phyloP scores from a whole-genome alignment of 2,329 filamentous ascomycete genomes.

The Orbilia oligospora region DNA sequence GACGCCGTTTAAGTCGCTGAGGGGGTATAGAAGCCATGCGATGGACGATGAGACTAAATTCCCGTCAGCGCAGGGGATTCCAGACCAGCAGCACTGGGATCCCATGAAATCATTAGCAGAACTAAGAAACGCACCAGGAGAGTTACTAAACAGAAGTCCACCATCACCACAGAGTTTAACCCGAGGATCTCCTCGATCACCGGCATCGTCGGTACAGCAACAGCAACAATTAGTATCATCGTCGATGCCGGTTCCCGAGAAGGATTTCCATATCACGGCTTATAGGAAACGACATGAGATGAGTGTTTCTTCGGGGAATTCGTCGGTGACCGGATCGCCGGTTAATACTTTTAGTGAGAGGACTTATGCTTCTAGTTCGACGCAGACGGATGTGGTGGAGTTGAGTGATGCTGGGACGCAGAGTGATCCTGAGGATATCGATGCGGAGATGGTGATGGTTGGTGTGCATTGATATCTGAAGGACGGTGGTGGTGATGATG shows the following conservation, averaged over 20 bases:
- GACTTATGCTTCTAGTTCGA: conserved; percentile 38
- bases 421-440: conserved; percentile 52
- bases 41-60: conserved; percentile 63
- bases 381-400: conserved; percentile 47
- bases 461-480: neutral
- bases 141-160: conserved; percentile 60
- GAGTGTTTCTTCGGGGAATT: conserved; percentile 18
- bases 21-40: conserved; percentile 60
- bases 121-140: conserved; percentile 57
- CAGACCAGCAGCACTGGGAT: conserved; percentile 64
- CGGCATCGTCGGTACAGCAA: conserved; percentile 57
- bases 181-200: conserved; percentile 61
- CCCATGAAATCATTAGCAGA: conserved; percentile 57
- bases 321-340: conserved; percentile 23
- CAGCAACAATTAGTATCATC: conserved; percentile 60
- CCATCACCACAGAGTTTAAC: conserved; percentile 63
- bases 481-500: neutral
- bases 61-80: conserved; percentile 63
- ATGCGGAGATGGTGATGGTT: conserved; percentile 33
- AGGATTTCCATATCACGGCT: conserved; percentile 62
- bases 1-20: conserved; percentile 61
- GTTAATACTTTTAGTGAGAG: conserved; percentile 22
- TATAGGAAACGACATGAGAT: conserved; percentile 38
- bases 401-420: conserved; percentile 53
- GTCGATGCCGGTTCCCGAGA: conserved; percentile 62